Evolutionary conservation across 805 yeast species (phyloP).

Genomic region (Ascoidea rubescens): DNA sequence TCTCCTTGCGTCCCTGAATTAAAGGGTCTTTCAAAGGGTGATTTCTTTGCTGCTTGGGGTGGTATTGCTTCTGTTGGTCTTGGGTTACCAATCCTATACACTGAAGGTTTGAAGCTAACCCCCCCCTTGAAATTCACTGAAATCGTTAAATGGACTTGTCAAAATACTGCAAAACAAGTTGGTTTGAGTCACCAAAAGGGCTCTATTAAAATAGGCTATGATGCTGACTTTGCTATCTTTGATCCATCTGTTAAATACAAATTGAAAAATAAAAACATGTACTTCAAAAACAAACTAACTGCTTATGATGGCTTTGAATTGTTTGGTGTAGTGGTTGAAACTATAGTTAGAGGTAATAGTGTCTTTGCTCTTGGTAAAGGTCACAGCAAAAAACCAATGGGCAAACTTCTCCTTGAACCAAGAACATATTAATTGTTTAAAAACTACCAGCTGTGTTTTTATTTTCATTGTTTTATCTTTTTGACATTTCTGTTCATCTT

Average conservation of each 20-base stretch:
- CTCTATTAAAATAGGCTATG: slow-evolving; percentile 53
- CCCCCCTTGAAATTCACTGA: slow-evolving; percentile 43
- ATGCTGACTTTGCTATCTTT: slow-evolving; percentile 81
- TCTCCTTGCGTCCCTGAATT: slow-evolving; percentile 92
- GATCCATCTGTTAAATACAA: slow-evolving; percentile 42
- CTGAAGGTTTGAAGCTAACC: slow-evolving; percentile 46
- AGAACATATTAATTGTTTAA: slow-evolving; percentile 17
- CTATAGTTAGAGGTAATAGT: slow-evolving; percentile 62
- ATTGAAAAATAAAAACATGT: slow-evolving; percentile 40
- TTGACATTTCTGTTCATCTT: background rate
- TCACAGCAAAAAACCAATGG: slow-evolving; percentile 41
- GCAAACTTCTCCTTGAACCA: slow-evolving; percentile 47
- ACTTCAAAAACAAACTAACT: slow-evolving; percentile 77
- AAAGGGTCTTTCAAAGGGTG: slow-evolving; percentile 71
- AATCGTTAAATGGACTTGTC: slow-evolving; percentile 67
- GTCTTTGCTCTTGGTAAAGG: slow-evolving; percentile 45
- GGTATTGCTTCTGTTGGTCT: slow-evolving; percentile 90
- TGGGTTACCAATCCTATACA: slow-evolving; percentile 70
- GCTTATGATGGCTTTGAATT: slow-evolving; percentile 68
- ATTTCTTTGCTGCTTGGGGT: slow-evolving; percentile 91
- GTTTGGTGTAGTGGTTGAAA: slow-evolving; percentile 64
- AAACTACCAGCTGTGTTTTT: slow-evolving; percentile 1
- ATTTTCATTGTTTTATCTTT: background rate
- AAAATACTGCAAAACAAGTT: slow-evolving; percentile 75
- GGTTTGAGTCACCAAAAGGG: slow-evolving; percentile 71